Base-by-base conservation (phyloP, 257 asterid species). In the Henckelia pumila region DNA sequence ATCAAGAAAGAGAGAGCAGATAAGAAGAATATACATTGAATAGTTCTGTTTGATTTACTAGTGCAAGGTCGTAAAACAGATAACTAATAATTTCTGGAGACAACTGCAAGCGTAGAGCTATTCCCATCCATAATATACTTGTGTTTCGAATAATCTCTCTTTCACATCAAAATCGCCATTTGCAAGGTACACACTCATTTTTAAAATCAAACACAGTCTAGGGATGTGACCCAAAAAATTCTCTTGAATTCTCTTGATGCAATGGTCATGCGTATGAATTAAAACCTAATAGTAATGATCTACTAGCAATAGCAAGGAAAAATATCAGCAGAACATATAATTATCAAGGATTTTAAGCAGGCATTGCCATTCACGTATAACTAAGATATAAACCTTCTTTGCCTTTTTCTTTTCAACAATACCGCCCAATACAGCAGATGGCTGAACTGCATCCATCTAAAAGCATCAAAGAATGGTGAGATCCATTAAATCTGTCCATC, bases 381-480 rank as follows among this genome's bases (percentile, higher is more conserved):
- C 28, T 23, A 23, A 56, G 47, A 76, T 49, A 23, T 76, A 32
- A 74, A 93, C 96, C 97, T 91, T 94, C 66, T 86, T 80, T 64
- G 89, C 84, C 77, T 82, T 85, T 64, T 72, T 89, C 79, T 80
- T 89, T 62, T 88, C 95, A 73, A 73, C 29, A 33, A 82, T 70
- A 40, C 99, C 99, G 72, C 97, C 96, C 77, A 91, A 73, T 63
- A 85, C 66, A 55, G 75, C 84, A 66, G 93, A 80, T 76, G 99
- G 97, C 72, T 81, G 89, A 65, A 94, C 96, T 77, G 84, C 96
- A 80, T 88, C 99, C 81, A 84, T 83, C 99, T 94, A 71, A 68
- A 49, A 79, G 69, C 64, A 67, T 67, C 52, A 65, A 76, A 50
- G 47, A 29, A 29, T 19, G 56, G 59, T 71, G 52, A 17, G 20